phyloP scores from a whole-genome alignment of 2,329 filamentous ascomycete genomes.

The Fusarium albidum region DNA sequence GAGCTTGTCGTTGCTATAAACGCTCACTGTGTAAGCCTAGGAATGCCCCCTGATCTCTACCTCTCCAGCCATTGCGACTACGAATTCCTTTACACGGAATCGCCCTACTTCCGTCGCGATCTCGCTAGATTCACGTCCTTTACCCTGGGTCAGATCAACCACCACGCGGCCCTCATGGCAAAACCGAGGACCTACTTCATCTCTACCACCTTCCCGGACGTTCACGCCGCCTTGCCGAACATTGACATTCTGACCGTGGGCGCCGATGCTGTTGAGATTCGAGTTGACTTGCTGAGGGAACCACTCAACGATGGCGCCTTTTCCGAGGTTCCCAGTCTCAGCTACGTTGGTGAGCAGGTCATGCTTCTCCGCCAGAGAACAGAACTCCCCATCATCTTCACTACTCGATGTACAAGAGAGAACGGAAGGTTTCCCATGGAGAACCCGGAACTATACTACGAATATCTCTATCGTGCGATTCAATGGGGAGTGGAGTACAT shows the following conservation, averaged over 20 bases:
- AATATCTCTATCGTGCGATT: conserved; percentile 83
- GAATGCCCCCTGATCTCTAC: conserved; percentile 71
- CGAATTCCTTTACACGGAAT: conserved; percentile 83
- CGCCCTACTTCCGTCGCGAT: conserved; percentile 76
- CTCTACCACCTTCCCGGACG: conserved; percentile 88
- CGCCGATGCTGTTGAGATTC: conserved; percentile 84
- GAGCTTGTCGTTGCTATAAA: conserved; percentile 74
- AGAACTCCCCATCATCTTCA: conserved; percentile 90
- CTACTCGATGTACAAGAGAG: conserved; percentile 81
- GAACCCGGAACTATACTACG: conserved; percentile 76
- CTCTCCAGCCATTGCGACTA: conserved; percentile 80
- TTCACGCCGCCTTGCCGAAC: conserved; percentile 82
- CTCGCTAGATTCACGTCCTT: conserved; percentile 82
- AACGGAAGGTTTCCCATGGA: conserved; percentile 89
- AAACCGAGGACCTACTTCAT: conserved; percentile 85
- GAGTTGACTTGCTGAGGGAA: conserved; percentile 83
- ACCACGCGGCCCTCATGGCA: conserved; percentile 78
- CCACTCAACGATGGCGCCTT: conserved; percentile 68
- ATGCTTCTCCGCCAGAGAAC: conserved; percentile 85
- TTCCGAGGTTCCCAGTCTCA: conserved; percentile 75
- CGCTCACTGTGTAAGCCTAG: conserved; percentile 76
- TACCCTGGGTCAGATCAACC: conserved; percentile 79
- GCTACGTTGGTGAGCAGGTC: conserved; percentile 86
- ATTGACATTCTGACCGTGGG: conserved; percentile 88
- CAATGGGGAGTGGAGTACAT: conserved; percentile 93